phyloP scores from a whole-genome alignment of 2,329 filamentous ascomycete species.

The Aspergillus oerlinghausenensis region DNA sequence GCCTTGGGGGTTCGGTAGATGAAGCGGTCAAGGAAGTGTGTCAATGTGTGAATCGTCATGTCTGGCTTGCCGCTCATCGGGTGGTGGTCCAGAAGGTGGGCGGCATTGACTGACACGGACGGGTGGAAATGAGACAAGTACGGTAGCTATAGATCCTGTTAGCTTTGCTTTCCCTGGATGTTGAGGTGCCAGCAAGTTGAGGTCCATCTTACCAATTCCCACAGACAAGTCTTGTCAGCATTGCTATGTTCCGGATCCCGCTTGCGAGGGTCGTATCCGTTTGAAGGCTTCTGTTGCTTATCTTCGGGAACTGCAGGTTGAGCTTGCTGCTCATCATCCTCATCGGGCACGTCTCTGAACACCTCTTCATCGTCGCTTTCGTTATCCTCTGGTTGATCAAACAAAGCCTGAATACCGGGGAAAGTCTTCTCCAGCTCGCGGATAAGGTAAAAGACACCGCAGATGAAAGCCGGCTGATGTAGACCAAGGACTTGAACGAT shows the following conservation, averaged over 20 bases:
- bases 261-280: slow-evolving; percentile 78
- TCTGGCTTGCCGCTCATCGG: slow-evolving; percentile 83
- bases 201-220: slow-evolving; percentile 68
- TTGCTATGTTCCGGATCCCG: slow-evolving; percentile 87
- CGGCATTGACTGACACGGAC: slow-evolving; percentile 80
- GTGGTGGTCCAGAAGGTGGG: slow-evolving; percentile 63
- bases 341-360: slow-evolving; percentile 61
- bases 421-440: slow-evolving; percentile 75
- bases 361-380: slow-evolving; percentile 67
- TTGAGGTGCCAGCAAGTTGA: background rate
- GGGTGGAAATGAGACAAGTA: slow-evolving; percentile 84
- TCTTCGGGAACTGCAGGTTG: slow-evolving; percentile 18
- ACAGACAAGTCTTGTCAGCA: slow-evolving; percentile 87
- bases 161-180: background rate
- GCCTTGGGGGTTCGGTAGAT: slow-evolving; percentile 92
- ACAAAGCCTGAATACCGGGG: slow-evolving; percentile 70
- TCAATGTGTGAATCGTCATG: slow-evolving; percentile 80
- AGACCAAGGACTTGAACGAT: slow-evolving; percentile 81
- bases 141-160: slow-evolving; percentile 46
- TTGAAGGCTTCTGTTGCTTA: slow-evolving; percentile 29
- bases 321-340: slow-evolving; percentile 41
- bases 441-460: slow-evolving; percentile 85
- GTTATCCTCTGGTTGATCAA: slow-evolving; percentile 74
- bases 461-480: slow-evolving; percentile 89
- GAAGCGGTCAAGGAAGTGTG: slow-evolving; percentile 95